A percentile compares a stretch with the other conserved stretches of the same genome.
Evolutionary conservation across 805 yeast genomes (phyloP).

Genomic region (Peterozyma toletana): DNA sequence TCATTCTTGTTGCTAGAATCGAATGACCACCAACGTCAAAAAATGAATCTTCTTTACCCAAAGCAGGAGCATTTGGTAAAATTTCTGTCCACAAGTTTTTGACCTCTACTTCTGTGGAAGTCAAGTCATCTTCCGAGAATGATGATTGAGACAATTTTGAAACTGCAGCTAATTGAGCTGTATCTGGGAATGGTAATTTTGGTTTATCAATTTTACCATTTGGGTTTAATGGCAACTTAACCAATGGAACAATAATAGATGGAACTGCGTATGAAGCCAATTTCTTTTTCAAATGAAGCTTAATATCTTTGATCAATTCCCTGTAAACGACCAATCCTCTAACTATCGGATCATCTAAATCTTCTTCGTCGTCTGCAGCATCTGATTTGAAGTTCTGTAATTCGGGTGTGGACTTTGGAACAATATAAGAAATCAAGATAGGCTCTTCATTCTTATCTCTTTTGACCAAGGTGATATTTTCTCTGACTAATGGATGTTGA

Average conservation of each 20-base stretch:
- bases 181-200: conserved; percentile 88
- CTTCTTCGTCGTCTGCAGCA: conserved; percentile 32
- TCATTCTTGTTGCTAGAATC: conserved; percentile 93
- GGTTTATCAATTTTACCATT: conserved; percentile 99
- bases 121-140: conserved; percentile 36
- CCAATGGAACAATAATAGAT: conserved; percentile 80
- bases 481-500: conserved; percentile 87
- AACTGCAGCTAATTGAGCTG: conserved; percentile 76
- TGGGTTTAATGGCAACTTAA: conserved; percentile 87
- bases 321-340: conserved; percentile 72
- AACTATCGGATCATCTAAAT: conserved; percentile 58
- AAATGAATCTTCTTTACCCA: conserved; percentile 79
- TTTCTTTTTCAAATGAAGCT: conserved; percentile 76
- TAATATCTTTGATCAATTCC: conserved; percentile 72
- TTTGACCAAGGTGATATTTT: conserved; percentile 85
- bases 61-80: conserved; percentile 79
- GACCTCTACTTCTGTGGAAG: conserved; percentile 58
- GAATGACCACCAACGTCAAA: conserved; percentile 98
- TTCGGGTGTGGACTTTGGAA: conserved; percentile 54
- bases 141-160: conserved; percentile 36
- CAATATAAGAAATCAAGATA: conserved; percentile 83
- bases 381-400: conserved; percentile 42
- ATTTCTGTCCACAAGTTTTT: conserved; percentile 82
- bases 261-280: conserved; percentile 94
- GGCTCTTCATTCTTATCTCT: conserved; percentile 93